Evolutionary conservation across 2,329 filamentous ascomycete species (phyloP), one percentile per base, ranked within the genome.

Genomic region (Celoporthe dispersa): DNA sequence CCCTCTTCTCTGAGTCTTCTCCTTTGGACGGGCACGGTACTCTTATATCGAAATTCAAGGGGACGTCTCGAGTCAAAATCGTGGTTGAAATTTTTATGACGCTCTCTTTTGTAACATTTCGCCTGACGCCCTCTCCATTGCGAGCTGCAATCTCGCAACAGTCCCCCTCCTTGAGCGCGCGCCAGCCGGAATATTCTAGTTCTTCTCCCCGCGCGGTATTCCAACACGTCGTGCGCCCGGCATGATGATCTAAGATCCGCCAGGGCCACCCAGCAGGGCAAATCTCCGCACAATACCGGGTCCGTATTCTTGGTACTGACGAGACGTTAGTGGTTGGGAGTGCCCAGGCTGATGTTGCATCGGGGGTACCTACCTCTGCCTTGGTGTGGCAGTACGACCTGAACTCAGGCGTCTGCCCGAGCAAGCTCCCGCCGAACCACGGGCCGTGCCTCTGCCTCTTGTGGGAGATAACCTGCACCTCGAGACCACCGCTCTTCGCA

Each of bases 351-450:
- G 12, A 8, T 31, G 28, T 22, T 2, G 11, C 6, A 64, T 33
- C 37, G 12, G 19, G 0, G 19, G 12, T 9, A 35, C 62, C 75
- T 78, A 89, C 87, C 85, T 90, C 88, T 39, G 89, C 90, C 85
- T 96, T 96, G 69, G 93, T 99, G 83, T 99, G 97, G 85, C 96
- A 99, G 84, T 98, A 99, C 79, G 94, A 98, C 80, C 94, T 90
- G 87, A 99, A 99, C 82, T 99, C 97, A 5, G 97, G 95, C 8
- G 96, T 99, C 85, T 98, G 95, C 68, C 95, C 97, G 72, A 99
- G 86, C 82, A 99, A 86, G 83, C 94, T 97, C 76, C 96, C 96
- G 81, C 96, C 96, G 79, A 99, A 99, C 96, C 96, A 99, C 41
- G 96, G 96, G 25, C 96, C 96, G 80, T 99, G 95, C 78, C 95